Evolutionary conservation across 805 yeast species (phyloP).

Genomic region (Lipomyces mesembrius): DNA sequence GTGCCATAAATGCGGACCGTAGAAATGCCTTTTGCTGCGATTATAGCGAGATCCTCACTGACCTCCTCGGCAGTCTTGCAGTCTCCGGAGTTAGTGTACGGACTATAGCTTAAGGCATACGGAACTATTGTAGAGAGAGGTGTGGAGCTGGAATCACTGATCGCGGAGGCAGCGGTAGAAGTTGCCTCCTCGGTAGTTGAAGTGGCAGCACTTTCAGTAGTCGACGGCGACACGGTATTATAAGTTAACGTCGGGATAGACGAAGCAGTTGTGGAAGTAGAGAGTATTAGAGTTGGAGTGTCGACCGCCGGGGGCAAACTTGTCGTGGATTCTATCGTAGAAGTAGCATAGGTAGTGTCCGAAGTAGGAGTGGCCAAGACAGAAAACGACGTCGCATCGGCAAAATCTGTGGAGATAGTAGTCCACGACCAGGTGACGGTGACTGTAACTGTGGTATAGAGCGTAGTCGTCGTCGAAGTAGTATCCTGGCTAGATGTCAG

Average conservation of each 20-base stretch:
- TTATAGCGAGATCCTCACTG: constrained; percentile 59
- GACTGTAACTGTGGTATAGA: constrained; percentile 15
- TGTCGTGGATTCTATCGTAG: background rate
- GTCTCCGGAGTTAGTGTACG: constrained; percentile 61
- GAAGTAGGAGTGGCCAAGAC: background rate
- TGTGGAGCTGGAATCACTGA: constrained; percentile 9
- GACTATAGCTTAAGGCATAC: constrained; percentile 47
- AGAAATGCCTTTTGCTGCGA: constrained; percentile 64
- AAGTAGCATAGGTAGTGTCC: background rate
- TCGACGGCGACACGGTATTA: background rate
- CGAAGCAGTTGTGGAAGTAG: background rate
- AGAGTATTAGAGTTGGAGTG: background rate
- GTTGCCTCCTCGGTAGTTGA: constrained; percentile 8
- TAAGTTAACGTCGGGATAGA: background rate
- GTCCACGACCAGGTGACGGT: constrained; percentile 24
- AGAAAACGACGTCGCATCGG: background rate
- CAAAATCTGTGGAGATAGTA: constrained; percentile 11
- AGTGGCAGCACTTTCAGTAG: constrained; percentile 9
- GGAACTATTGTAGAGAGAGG: constrained; percentile 29
- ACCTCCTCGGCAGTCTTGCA: constrained; percentile 71
- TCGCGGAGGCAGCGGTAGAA: constrained; percentile 9
- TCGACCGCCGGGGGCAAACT: background rate
- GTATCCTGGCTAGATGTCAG: constrained; percentile 3
- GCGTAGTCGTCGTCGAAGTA: constrained; percentile 13
- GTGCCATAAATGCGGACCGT: constrained; percentile 82